Percentiles rank a stretch among this genome's conserved stretches.
Conservation (phyloP, 257 asterid species). For the Oldenlandia corymbosa region DNA sequence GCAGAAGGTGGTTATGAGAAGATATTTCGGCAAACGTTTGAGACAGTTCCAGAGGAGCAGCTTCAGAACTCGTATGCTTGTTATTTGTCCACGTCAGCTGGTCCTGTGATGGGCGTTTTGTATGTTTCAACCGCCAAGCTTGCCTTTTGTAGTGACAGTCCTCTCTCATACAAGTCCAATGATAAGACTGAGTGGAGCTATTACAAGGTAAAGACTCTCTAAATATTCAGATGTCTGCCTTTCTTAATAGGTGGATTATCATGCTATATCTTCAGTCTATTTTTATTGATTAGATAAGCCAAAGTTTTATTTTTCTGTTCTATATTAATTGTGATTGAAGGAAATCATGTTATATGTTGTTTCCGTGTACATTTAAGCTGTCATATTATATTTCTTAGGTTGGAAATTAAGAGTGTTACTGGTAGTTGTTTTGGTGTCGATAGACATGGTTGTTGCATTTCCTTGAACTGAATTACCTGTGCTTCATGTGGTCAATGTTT, state of each 20-base stretch:
- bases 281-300: background rate
- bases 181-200: slow-evolving; percentile 73
- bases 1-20: slow-evolving; percentile 97
- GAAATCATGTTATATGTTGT: background rate
- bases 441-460: background rate
- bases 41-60: slow-evolving; percentile 64
- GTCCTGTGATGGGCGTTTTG: slow-evolving; percentile 81
- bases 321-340: background rate
- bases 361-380: background rate
- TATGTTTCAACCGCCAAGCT: slow-evolving; percentile 75
- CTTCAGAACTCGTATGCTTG: slow-evolving; percentile 71
- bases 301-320: background rate
- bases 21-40: slow-evolving; percentile 76
- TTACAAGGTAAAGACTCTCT: slow-evolving; percentile 55
- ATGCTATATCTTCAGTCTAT: background rate
- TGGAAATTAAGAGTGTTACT: background rate
- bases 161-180: slow-evolving; percentile 65
- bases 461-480: background rate
- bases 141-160: slow-evolving; percentile 87
- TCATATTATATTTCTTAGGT: background rate
- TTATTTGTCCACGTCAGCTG: slow-evolving; percentile 91
- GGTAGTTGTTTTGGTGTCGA: background rate
- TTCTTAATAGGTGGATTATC: background rate
- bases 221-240: background rate
- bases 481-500: background rate